Conservation (phyloP, 2,329 filamentous ascomycete species). For the Arthrinium phaeospermum region DNA sequence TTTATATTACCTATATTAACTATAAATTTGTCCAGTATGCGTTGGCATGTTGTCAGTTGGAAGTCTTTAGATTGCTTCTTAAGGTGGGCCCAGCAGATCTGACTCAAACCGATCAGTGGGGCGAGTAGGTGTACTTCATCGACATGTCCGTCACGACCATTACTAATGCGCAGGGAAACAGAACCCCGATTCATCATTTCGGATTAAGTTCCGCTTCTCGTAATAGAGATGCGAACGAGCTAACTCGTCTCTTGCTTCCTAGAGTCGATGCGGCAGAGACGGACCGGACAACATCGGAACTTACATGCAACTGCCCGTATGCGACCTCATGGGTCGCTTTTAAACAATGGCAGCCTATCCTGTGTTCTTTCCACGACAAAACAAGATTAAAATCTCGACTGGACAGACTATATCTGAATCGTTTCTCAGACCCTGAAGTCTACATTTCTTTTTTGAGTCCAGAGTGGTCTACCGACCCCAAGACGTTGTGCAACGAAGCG, state of each 20-base stretch:
- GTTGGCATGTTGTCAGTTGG: fast-evolving
- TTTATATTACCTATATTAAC: neutral
- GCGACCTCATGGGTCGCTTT: too few species aligned
- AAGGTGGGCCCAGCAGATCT: neutral
- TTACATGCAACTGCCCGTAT: neutral
- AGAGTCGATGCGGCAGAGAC: neutral
- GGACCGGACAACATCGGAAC: too few species aligned
- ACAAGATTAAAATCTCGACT: neutral
- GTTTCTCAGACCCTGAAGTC: neutral
- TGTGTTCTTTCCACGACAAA: neutral
- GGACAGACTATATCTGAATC: fast-evolving
- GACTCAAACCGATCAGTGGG: neutral
- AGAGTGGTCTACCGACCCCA: neutral
- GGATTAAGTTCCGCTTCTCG: neutral
- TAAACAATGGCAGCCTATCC: neutral
- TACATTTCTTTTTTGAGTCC: neutral
- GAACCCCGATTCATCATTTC: neutral
- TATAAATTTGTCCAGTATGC: neutral
- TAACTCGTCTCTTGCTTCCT: neutral
- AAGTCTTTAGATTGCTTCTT: neutral
- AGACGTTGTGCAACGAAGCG: neutral
- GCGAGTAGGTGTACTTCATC: neutral
- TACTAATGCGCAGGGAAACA: neutral
- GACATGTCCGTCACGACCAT: neutral
- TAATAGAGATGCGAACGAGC: too few species aligned